Percentiles rank a stretch among this genome's conserved stretches.
Evolutionary conservation across 495 filamentous ascomycete genomes (phyloP).

Genomic region (Cryomyces antarcticus): DNA sequence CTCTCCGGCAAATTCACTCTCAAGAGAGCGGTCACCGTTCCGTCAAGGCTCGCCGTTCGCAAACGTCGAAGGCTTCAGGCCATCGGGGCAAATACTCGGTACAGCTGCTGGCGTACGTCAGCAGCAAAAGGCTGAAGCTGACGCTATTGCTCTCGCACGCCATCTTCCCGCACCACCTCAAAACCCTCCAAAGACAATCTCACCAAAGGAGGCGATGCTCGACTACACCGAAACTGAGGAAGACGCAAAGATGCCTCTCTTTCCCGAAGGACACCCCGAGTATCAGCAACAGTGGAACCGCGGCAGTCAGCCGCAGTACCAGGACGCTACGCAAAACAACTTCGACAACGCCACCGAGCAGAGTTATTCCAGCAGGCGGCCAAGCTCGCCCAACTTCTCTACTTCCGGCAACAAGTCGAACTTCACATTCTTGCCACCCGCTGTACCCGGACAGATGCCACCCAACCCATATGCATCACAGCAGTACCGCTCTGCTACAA

Average conservation of each 20-base stretch:
- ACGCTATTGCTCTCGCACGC: slow-evolving; percentile 26
- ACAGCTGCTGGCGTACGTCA: slow-evolving; percentile 39
- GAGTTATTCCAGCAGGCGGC: slow-evolving; percentile 22
- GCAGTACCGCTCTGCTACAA: slow-evolving; percentile 1
- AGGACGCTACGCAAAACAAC: slow-evolving; percentile 13
- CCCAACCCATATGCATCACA: slow-evolving; percentile 1
- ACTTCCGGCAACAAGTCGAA: slow-evolving; percentile 11
- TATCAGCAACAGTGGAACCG: slow-evolving; percentile 21
- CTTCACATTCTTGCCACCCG: slow-evolving; percentile 4
- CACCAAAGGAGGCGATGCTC: slow-evolving; percentile 78
- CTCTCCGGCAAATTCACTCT: slow-evolving; percentile 29
- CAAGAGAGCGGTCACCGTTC: slow-evolving; percentile 69
- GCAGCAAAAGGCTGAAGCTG: slow-evolving; percentile 36
- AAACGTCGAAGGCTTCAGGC: slow-evolving; percentile 23
- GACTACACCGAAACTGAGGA: slow-evolving; percentile 62
- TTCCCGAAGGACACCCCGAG: slow-evolving; percentile 28
- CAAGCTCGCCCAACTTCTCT: slow-evolving; percentile 5
- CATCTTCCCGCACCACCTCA: slow-evolving; percentile 20
- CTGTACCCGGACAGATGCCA: slow-evolving; percentile 3
- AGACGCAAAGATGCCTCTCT: slow-evolving; percentile 46
- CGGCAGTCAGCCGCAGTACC: slow-evolving; percentile 12
- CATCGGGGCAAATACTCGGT: slow-evolving; percentile 23
- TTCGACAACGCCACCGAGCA: slow-evolving; percentile 15
- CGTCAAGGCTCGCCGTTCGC: slow-evolving; percentile 43
- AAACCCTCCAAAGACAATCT: slow-evolving; percentile 66